These are phyloP conservation scores for Trametes maxima DNA, from an alignment of 768 basidiomycete species.

Conservation along the genomic window DNA sequence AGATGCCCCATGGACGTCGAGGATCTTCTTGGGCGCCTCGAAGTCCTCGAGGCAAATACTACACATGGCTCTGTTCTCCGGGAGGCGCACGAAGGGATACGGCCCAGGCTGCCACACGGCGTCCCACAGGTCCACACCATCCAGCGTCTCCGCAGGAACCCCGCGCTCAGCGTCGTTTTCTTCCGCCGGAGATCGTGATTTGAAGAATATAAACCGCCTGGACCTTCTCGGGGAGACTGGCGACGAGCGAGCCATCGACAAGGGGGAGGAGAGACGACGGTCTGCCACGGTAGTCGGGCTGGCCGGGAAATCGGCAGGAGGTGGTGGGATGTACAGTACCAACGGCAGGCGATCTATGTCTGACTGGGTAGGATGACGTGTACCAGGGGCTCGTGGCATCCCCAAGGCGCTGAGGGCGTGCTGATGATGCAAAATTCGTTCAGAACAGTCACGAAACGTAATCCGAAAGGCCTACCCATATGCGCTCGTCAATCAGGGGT, in stretches of 20 bases:
- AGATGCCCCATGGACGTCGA: background rate
- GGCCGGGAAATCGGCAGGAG: background rate
- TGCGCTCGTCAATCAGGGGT: background rate
- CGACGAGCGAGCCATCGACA: background rate
- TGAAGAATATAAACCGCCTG: conserved; percentile 12
- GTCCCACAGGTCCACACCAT: conserved; percentile 53
- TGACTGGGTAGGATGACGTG: background rate
- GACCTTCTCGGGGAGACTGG: background rate
- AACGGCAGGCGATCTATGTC: conserved; percentile 13
- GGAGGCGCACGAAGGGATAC: conserved; percentile 79
- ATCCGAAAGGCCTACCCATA: background rate
- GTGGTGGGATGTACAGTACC: conserved; percentile 12
- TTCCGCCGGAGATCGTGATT: background rate
- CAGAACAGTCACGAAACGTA: too few relatives aligned
- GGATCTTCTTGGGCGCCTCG: conserved; percentile 59
- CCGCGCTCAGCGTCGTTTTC: background rate
- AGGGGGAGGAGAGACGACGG: background rate
- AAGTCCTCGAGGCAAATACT: conserved; percentile 86
- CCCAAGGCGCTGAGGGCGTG: background rate
- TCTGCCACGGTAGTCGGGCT: background rate
- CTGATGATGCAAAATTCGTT: background rate
- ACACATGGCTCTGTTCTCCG: conserved; percentile 82
- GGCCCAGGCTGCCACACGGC: conserved; percentile 73
- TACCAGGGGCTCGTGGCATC: background rate
- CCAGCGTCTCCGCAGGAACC: background rate